Evolutionary conservation across 2,329 filamentous ascomycete genomes (phyloP).

Genomic region (Ophiocordyceps unilateralis): DNA sequence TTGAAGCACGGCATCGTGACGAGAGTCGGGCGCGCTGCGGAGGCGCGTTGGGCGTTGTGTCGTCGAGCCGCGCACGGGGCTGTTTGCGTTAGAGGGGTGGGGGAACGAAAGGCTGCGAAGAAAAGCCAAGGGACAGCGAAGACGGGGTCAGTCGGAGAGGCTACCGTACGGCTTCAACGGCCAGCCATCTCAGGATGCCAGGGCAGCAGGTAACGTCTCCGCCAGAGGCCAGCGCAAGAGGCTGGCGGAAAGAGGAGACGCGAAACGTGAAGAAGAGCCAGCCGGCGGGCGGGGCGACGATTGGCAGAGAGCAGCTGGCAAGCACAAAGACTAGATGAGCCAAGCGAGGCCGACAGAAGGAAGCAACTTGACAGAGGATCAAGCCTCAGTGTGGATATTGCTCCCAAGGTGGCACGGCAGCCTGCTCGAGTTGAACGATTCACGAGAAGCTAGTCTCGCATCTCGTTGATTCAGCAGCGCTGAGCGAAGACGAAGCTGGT

Average conservation of each 20-base stretch:
- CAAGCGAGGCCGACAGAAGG: not conserved
- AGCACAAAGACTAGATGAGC: not conserved
- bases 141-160: conserved; percentile 2
- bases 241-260: not conserved
- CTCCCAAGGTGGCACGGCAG: conserved; percentile 1
- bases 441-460: not conserved
- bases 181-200: conserved; percentile 6
- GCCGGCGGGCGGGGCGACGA: not conserved
- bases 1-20: conserved; percentile 84
- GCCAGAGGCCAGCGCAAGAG: not conserved
- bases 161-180: conserved; percentile 4
- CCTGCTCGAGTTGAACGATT: not conserved
- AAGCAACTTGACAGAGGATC: not conserved
- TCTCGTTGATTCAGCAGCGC: conserved; percentile 2
- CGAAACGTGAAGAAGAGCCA: not conserved
- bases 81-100: not conserved
- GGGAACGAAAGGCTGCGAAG: not conserved
- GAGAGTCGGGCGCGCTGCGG: conserved; percentile 3
- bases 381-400: not conserved
- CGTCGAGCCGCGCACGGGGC: not conserved
- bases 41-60: not conserved
- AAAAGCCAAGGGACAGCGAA: not conserved
- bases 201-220: not conserved
- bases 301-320: not conserved
- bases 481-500: conserved; percentile 1